Base-by-base conservation (phyloP, 2,329 filamentous ascomycete species). In the Exophiala xenobiotica region DNA sequence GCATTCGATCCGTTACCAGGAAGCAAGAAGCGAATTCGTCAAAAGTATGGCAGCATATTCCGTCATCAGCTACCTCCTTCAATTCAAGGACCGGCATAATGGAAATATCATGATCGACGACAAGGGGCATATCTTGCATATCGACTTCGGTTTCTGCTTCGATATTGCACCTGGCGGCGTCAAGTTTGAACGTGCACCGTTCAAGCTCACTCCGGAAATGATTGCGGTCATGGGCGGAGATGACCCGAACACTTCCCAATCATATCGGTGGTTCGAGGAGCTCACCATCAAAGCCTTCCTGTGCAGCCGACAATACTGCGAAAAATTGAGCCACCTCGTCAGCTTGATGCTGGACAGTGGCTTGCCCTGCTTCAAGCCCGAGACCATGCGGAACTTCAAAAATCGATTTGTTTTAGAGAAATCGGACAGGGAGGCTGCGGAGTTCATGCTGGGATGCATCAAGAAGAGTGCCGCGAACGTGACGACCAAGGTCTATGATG, bases 61-160 rank as follows among this genome's bases (percentile, higher is more conserved):
- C 14, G 86, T 99, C 64, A 97, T 99, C 60, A 95, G 90, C 0
- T 99, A 95, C 74, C 78, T 99, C 11, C 76, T 99, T 29, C 95
- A 99, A 66, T 97, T 99, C 84, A 99, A 99, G 71, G 93, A 99
- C 68, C 86, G 93, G 2, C 93, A 99, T 74, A 99, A 99, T 69
- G 93, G 93, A 56, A 99, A 99, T 76, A 99, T 99, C 76, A 99
- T 99, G 95, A 85, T 99, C 58, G 92, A 99, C 68, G 92, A 96
- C 65, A 88, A 87, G 0, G 93, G 95, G 3, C 93, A 99, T 71
- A 96, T 99, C 64, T 81, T 99, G 47, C 93, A 99, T 74, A 97
- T 99, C 62, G 93, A 99, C 69, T 99, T 99, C 66, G 93, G 93
- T 7, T 99, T 99, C 80, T 97, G 92, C 74, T 99, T 99, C 72